Evolutionary conservation across 768 basidiomycete species (phyloP), one percentile per base, ranked within the genome.

Genomic region (Lanmaoa rubissima): DNA sequence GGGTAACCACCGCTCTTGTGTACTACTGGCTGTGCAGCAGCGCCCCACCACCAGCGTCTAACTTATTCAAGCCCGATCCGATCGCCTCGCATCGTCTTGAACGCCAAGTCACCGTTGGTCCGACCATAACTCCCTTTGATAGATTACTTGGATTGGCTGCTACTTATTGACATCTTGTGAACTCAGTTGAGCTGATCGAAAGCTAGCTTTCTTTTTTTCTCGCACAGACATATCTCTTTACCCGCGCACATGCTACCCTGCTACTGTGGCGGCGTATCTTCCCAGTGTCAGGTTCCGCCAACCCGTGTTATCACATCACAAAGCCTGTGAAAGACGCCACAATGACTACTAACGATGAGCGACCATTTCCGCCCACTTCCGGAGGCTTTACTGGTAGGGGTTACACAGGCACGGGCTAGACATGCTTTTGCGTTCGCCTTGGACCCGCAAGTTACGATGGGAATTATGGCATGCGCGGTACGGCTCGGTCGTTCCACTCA

Each of bases 181-280:
- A 48, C 58, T 58, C 44, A 32, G 54, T 42, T 36, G 49, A 67
- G 40, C 41, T 43, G 47, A 40, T 41, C 12, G 40, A 49, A 56
- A 51, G 17, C 7, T 28, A n/a, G 40, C 35, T 51, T 51, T 40
- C 21, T 24, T 45, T 36, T 17, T 34, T 50, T 50, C 26, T 54
- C 41, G 41, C 39, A 40, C 38, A 17, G n/a, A 31, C 19, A 7
- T 31, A 6, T 31, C 4, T 24, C 58, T 61, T 64, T 61, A 48
- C 57, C 49, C 55, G 65, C 59, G 59, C 38, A 9, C 34, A 14
- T 24, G 59, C 57, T 53, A 54, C 63, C 63, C 59, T 63, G 60
- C 24, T 28, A n/a, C 40, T 41, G 35, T 26, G 48, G 52, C 53
- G 44, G 32, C 36, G 24, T 31, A 21, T 51, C 44, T 65, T 69